Base-by-base conservation (phyloP, 2,329 filamentous ascomycete species). In the Ceratocystiopsis minuta region DNA sequence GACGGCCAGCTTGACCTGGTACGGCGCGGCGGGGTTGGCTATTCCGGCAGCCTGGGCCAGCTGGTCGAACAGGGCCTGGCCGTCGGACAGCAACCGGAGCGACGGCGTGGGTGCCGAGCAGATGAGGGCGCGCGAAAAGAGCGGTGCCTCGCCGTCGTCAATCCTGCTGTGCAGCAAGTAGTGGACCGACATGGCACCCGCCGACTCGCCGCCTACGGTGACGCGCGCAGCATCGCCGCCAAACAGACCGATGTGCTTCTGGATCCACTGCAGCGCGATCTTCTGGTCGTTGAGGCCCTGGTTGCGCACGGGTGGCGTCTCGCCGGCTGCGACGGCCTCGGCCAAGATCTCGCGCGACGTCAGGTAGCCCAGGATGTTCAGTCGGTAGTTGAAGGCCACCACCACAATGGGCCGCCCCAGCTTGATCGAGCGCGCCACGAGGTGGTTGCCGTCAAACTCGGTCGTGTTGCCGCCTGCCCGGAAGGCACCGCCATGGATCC, bases 191-290 rank as follows among this genome's bases (percentile, higher is more conserved):
- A 66, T 67, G 0, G 57, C 71, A 2, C 73, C 72, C 0, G 72
- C 70, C 9, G 64, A 68, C 45, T 71, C 66, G 0, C 73, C 72
- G 45, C 63, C 65, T 15, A 75, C 62, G 0, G 68, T 72, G 0
- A 77, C 66, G 5, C 64, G 59, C 1, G 52, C 46, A 0, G 61
- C 60, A 40, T 75, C 63, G 3, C 72, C 70, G 0, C 72, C 70
- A 41, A 76, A 75, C 2, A 57, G 50, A 2, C 53, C 48, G 40
- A 75, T 69, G 45, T 75, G 53, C 12, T 57, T 57, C 40, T 70
- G 63, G 0, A 75, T 64, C 60, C 72, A 75, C 46, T 64, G 53
- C 2, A 76, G 52, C 2, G 66, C 63, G 4, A 65, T 62, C 14
- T 62, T 58, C 48, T 72, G 68, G 44, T 75, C 70, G 5, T 67